phyloP scores from a whole-genome alignment of 768 basidiomycete genomes.

The Hirschioporus abietinus region DNA sequence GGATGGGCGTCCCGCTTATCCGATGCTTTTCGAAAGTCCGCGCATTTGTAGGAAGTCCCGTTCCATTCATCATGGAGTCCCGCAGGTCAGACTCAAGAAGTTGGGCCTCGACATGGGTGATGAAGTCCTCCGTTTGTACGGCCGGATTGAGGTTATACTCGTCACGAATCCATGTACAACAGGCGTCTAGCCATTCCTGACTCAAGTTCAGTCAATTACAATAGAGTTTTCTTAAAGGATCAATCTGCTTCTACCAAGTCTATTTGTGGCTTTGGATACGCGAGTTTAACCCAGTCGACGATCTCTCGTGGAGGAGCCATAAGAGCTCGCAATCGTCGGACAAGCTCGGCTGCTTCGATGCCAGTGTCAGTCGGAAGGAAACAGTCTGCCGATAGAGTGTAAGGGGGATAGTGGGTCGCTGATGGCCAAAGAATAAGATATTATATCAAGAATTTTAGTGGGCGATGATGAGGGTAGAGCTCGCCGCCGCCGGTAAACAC shows the following conservation, averaged over 20 bases:
- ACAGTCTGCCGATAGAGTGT: no score
- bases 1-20: constrained; percentile 42
- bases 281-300: constrained; percentile 44
- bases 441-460: no score
- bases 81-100: constrained; percentile 65
- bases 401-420: no score
- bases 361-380: no score
- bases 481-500: no score
- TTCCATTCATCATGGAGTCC: constrained; percentile 66
- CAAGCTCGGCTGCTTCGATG: background rate
- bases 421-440: no score
- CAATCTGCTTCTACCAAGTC: constrained; percentile 27
- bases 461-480: no score
- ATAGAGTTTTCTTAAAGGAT: background rate
- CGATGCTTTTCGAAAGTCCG: constrained; percentile 30
- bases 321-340: background rate
- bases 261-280: constrained; percentile 57
- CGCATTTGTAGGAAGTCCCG: constrained; percentile 56
- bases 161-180: constrained; percentile 56
- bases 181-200: constrained; percentile 77
- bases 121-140: constrained; percentile 45
- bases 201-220: constrained; percentile 9
- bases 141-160: constrained; percentile 43
- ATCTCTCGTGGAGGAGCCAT: constrained; percentile 32
- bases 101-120: constrained; percentile 54